Evolutionary conservation across 2,329 filamentous ascomycete genomes (phyloP), one percentile per base, ranked within the genome.

Genomic region (Apiospora sp.): DNA sequence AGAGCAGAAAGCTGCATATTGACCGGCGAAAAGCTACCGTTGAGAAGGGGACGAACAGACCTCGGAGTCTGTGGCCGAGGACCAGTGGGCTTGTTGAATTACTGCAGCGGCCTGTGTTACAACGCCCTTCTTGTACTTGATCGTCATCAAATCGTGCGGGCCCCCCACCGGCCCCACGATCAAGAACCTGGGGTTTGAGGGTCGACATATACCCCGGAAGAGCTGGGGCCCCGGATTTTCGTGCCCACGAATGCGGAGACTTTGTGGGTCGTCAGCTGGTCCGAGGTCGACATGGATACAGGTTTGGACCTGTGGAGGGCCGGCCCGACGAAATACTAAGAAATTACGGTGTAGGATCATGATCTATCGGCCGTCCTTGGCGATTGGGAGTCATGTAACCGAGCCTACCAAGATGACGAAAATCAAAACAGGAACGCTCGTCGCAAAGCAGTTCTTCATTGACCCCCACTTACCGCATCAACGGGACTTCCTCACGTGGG

Each of bases 81-180:
- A n/a, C 1, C 41, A n/a, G 51, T 19, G 8, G 16, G 13, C 24
- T 58, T 5, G 14, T 13, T 34, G 2, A 4, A 58, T 6, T 19
- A 6, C 49, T 22, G 3, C 43, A 12, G 4, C 43, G 4, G 24
- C 43, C 30, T 2, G 24, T 5, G 5, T 22, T 16, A 5, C 43
- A 48, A 5, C 14, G 43, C 14, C 13, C 67, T 6, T 22, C 34
- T 49, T 64, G n/a, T 41, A 64, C 54, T 12, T 49, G n/a, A 6
- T n/a, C 44, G 37, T 37, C 4, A 13, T 16, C 27, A 13, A n/a
- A 2, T 37, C 16, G 2, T 13, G 13, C 67, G 67, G 67, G 34
- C n/a, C 67, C 67, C 37, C 43, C 67, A 69, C 67, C 67, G 14
- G 67, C 67, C 67, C 44, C 67, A 34, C 67, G 67, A 14, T 5